Base-by-base conservation (phyloP, 352 stramenopile genomes). In the Globisporangium orthogonon region DNA sequence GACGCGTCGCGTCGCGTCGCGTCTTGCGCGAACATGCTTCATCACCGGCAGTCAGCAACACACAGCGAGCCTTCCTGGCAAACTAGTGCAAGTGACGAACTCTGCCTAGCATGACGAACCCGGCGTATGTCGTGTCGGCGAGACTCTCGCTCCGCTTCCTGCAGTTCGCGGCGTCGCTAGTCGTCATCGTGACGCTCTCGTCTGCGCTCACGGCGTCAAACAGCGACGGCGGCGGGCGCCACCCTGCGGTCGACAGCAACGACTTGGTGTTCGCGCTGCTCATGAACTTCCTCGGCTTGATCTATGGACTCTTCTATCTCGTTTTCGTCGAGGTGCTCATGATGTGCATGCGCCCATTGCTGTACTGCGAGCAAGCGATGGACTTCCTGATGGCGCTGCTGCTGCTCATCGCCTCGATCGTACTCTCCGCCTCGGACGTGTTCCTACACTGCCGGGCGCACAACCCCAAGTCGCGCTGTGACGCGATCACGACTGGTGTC, bases 111-210 rank as follows among this genome's bases (percentile, higher is more conserved):
- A 61, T 54, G 44, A 33, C 46, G 17, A 17, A 54, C 43, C 23
- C 56, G 23, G 45, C 45, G 13, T 67, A 60, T 17, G 56, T 63
- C 40, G 56, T 79, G 5, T 73, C 58, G 39, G 43, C 33, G 49
- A 35, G 57, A 28, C 49, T 58, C n/a, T 15, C 31, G 57, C 57
- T 62, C 15, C 57, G 57, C 39, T 62, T 62, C 50, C 50, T 62
- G 29, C 57, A 62, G 33, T 62, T 62, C 17, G 50, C 41, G 11
- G 30, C 57, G 28, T 62, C 57, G 14, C 40, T 62, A 3, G 28
- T 58, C 14, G 40, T 52, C 23, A 35, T 62, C 50, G 50, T 62
- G 14, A 50, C 57, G 23, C 33, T 62, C 30, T 62, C 57, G 7
- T 58, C 44, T 4, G 41, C 15, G 28, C 41, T n/a, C 14, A 29